Evolutionary conservation across 768 basidiomycete genomes (phyloP).

Genomic region (Mycena galericulata): DNA sequence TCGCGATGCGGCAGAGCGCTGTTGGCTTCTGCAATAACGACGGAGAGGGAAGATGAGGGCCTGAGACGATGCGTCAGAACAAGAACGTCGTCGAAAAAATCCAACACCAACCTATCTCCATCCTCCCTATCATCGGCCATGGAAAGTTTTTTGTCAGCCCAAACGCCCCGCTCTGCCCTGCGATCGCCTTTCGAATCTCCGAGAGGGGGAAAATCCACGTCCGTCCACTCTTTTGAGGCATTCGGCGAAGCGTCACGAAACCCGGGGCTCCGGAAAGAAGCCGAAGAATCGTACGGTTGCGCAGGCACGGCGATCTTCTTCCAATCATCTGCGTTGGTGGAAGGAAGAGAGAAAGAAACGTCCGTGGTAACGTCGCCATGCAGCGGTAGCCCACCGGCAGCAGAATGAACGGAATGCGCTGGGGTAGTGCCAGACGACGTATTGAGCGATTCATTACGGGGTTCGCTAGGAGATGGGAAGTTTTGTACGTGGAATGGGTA

Average conservation of each 20-base stretch:
- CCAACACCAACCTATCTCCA: slow-evolving; percentile 28
- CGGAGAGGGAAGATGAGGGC: slow-evolving; percentile 25
- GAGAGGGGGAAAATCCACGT: slow-evolving; percentile 53
- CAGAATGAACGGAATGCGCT: slow-evolving; percentile 3
- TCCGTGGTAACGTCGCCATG: slow-evolving; percentile 3
- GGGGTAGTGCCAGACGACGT: slow-evolving; percentile 25
- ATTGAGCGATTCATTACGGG: slow-evolving; percentile 22
- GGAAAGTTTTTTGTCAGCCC: slow-evolving; percentile 38
- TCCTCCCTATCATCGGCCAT: slow-evolving; percentile 21
- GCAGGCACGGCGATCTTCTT: slow-evolving; percentile 24
- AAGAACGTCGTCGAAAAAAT: background rate
- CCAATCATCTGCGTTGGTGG: slow-evolving; percentile 33
- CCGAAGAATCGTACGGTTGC: slow-evolving; percentile 26
- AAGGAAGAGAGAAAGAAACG: slow-evolving; percentile 24
- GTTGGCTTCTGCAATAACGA: slow-evolving; percentile 18
- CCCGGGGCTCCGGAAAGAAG: slow-evolving; percentile 26
- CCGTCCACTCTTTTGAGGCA: slow-evolving; percentile 44
- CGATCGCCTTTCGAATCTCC: slow-evolving; percentile 41
- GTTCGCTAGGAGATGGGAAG: slow-evolving; percentile 25
- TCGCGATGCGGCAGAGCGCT: slow-evolving; percentile 22
- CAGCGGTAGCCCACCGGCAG: background rate
- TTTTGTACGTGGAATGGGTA: slow-evolving; percentile 49
- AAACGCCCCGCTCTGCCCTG: slow-evolving; percentile 41
- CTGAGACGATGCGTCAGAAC: slow-evolving; percentile 16
- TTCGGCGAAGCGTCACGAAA: slow-evolving; percentile 11